A percentile compares a stretch with the other conserved stretches of the same genome.
These are phyloP conservation scores for Vigna unguiculata DNA, from an alignment of 306 rosid genomes.

Conservation along the genomic window DNA sequence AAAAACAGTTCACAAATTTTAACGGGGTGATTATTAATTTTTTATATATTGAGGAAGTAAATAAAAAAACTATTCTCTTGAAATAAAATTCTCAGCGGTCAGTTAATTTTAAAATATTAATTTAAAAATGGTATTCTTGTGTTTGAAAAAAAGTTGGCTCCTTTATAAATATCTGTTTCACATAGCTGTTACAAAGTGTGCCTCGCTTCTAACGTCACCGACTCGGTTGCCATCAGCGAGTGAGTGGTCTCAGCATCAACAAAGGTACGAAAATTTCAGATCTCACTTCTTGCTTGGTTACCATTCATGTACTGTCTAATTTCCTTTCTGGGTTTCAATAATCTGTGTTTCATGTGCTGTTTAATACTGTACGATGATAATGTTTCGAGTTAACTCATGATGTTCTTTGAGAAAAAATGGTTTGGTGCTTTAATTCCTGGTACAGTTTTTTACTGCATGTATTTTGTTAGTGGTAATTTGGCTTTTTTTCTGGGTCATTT, in stretches of 20 bases:
- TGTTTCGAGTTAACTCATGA: neutral
- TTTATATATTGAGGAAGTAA: no score
- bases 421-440: neutral
- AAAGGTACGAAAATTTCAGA: slow-evolving; percentile 41
- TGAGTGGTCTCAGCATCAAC: slow-evolving; percentile 26
- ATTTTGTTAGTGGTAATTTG: neutral
- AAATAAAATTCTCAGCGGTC: no score
- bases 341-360: slow-evolving; percentile 15
- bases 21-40: no score
- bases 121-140: neutral
- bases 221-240: slow-evolving; percentile 27
- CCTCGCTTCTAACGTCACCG: slow-evolving; percentile 40
- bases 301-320: slow-evolving; percentile 6
- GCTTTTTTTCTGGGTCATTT: neutral
- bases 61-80: no score
- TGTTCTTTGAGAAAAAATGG: neutral
- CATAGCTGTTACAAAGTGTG: slow-evolving; percentile 17
- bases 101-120: no score
- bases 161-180: slow-evolving; percentile 1
- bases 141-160: slow-evolving; percentile 35
- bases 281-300: slow-evolving; percentile 26
- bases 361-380: neutral
- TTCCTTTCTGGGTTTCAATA: slow-evolving; percentile 6
- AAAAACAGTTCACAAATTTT: no score
- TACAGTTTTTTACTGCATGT: neutral